Base-by-base conservation (phyloP, 2,329 filamentous ascomycete species). In the Colletotrichum karsti region DNA sequence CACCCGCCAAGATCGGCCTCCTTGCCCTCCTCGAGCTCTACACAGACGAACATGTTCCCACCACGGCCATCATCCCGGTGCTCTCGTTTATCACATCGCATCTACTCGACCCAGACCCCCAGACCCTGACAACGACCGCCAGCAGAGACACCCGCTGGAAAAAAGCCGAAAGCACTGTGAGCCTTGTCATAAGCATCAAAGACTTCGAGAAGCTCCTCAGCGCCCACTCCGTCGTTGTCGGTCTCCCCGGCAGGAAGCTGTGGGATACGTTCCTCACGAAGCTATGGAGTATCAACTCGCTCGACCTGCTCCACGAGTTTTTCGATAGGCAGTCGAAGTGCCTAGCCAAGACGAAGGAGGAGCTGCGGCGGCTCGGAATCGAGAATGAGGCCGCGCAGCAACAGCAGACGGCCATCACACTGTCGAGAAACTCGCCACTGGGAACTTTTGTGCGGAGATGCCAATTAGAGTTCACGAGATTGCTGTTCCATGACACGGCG, bases 1-100 rank as follows among this genome's bases (percentile, higher is more conserved):
- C 93, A n/a, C 93, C 95, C 12, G 91, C 93, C 72, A 97, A 96
- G 77, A 88, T 98, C 72, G 91, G 92, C 75, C 86, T 98, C 24
- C 87, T 98, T 62, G 89, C 90, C 61, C 87, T 99, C 59, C 87
- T 96, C 58, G 89, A 94, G 73, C 85, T 98, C 60, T 98, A 99
- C 79, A 89, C 89, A 39, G 90, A 92, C 71, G 90, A 90, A 22
- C 83, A 86, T 3, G 86, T 95, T 15, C 91, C 92, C 3, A 90
- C 87, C 68, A 85, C 88, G 55, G 90, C 92, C n/a, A 90, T 91
- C 24, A 87, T 95, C 46, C 87, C 92, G 13, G 85, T 97, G 33
- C 86, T 97, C 20, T 92, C 92, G 44, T 96, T 97, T 81, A 85
- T 97, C 70, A 87, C 93, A 61, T 89, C 89, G 51, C 89, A 94